Evolutionary conservation across 148 eudicot species (phyloP).

Genomic region (Rhododendron williamsianum): DNA sequence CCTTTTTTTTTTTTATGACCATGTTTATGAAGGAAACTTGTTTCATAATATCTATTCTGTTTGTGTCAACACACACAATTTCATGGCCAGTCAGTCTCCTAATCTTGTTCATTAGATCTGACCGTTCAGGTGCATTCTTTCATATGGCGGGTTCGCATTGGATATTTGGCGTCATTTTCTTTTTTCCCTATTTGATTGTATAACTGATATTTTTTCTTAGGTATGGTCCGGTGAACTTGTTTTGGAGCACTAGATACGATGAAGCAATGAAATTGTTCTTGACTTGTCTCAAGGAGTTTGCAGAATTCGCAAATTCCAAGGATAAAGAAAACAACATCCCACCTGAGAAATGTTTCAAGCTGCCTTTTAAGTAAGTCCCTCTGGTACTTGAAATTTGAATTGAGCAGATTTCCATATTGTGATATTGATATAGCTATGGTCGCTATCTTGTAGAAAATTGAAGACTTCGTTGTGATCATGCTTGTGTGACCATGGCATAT

Average conservation of each 20-base stretch:
- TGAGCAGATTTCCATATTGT: not conserved
- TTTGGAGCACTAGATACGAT: conserved; percentile 35
- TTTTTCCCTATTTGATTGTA: not conserved
- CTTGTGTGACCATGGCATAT: not conserved
- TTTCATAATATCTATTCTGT: no score
- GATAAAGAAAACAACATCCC: conserved; percentile 87
- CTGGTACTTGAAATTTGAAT: not conserved
- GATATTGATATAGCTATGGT: not conserved
- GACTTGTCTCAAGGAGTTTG: conserved; percentile 93
- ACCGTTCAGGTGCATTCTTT: no score
- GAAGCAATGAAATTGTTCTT: conserved; percentile 95
- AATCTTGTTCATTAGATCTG: no score
- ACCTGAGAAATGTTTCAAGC: conserved; percentile 80
- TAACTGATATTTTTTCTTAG: not conserved
- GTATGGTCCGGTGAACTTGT: not conserved
- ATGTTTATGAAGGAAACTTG: no score
- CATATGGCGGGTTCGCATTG: not conserved
- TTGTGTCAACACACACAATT: no score
- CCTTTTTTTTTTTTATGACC: no score
- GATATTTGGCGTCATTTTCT: not conserved
- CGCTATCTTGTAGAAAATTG: not conserved
- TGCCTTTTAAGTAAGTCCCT: conserved; percentile 73
- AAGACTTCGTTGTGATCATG: not conserved
- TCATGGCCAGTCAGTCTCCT: no score
- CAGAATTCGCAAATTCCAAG: conserved; percentile 82